Conservation (phyloP, 148 eudicot species). For the Spergularia bocconei region DNA sequence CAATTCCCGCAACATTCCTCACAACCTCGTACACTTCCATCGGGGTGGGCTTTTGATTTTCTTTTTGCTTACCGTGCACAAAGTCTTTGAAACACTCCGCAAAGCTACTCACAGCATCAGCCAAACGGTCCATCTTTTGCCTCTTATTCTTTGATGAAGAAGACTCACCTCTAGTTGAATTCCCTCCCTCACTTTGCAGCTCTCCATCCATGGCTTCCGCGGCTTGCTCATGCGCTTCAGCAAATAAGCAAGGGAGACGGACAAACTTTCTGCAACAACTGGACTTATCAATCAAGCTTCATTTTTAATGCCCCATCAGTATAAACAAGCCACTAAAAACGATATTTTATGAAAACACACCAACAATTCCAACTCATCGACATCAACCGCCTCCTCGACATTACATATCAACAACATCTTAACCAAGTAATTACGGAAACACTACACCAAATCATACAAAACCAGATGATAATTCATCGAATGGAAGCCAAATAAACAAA, state of each 20-base stretch:
- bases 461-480: too few relatives aligned
- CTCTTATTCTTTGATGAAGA: not conserved
- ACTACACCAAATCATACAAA: too few relatives aligned
- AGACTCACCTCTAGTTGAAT: not conserved
- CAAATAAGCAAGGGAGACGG: not conserved
- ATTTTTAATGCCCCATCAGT: too few relatives aligned
- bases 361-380: conserved; percentile 20
- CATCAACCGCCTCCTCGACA: conserved; percentile 88
- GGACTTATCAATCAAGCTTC: too few relatives aligned
- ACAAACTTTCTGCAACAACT: too few relatives aligned
- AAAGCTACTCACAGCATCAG: not conserved
- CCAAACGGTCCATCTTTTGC: conserved; percentile 4
- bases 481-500: too few relatives aligned
- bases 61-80: too few relatives aligned
- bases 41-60: too few relatives aligned
- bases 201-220: conserved; percentile 6
- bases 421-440: too few relatives aligned
- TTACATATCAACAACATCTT: not conserved
- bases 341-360: not conserved
- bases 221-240: not conserved
- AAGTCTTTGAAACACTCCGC: too few relatives aligned
- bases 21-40: too few relatives aligned
- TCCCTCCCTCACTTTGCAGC: not conserved
- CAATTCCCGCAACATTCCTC: too few relatives aligned
- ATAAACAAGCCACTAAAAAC: not conserved